phyloP scores from a whole-genome alignment of 2,329 filamentous ascomycete species.

The Colletotrichum sp. region DNA sequence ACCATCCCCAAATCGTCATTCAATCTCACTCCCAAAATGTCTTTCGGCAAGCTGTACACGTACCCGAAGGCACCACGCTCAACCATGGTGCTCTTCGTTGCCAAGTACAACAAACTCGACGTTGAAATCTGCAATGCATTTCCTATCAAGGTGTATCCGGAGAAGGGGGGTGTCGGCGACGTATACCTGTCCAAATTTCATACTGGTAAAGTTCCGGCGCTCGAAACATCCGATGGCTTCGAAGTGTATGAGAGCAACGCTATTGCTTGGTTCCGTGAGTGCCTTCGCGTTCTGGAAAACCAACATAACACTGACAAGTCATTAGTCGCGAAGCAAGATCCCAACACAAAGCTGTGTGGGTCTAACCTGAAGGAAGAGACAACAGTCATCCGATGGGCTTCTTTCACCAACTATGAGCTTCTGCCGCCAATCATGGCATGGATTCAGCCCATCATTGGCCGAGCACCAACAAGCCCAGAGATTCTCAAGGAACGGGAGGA shows the following conservation, averaged over 20 bases:
- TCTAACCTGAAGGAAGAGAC: not conserved
- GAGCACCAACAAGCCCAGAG: not conserved
- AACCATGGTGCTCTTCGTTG: not conserved
- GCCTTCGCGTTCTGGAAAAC: fast-evolving
- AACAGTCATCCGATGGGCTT: not conserved
- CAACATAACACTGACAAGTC: not conserved
- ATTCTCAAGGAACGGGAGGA: not conserved
- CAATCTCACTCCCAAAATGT: not conserved
- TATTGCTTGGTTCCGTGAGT: not conserved
- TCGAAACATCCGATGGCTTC: not conserved
- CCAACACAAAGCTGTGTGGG: not conserved
- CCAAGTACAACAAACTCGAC: not conserved
- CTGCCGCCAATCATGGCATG: not conserved
- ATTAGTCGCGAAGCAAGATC: not conserved
- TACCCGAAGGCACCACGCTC: not conserved
- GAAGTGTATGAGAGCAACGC: not conserved
- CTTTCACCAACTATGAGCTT: not conserved
- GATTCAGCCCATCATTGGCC: not conserved
- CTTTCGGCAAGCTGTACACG: not conserved
- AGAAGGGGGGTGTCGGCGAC: not conserved
- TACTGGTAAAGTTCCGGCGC: not conserved
- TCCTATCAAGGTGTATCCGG: not conserved
- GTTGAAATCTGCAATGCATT: not conserved
- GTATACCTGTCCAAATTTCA: not conserved
- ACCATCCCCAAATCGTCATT: not conserved